Evolutionary conservation across 2,329 filamentous ascomycete genomes (phyloP), one percentile per base, ranked within the genome.

Genomic region (Nemania diffusa): DNA sequence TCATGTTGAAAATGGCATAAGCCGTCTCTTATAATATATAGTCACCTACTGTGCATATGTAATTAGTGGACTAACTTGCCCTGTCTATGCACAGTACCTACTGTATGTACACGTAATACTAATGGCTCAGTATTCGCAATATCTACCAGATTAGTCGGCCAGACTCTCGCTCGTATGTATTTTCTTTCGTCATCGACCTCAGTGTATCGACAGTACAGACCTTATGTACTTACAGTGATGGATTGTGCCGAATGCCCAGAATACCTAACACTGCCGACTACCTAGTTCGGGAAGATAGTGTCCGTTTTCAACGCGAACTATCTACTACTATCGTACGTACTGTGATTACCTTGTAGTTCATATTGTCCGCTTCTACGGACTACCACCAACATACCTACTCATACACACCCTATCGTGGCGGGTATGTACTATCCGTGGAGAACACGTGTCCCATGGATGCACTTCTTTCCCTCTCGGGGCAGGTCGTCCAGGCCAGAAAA

Each of bases 371-470:
- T 20, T 48, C 22, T 48, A 48, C 40, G n/a, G n/a, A n/a, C n/a
- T n/a, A n/a, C n/a, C n/a, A n/a, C n/a, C n/a, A n/a, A n/a, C n/a
- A n/a, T 46, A 15, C 42, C 8, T 46, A 46, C 17, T 22, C 9
- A 17, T n/a, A 44, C 40, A 44, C 17, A 40, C 37, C 17, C 15
- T 15, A 27, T n/a, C 37, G 42, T 29, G 53, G 46, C 58, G 64
- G 46, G 6, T 58, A 62, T 61, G 44, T 40, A 53, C 22, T 13
- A 37, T 48, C 50, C 60, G 60, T 59, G 55, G 55, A 60, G 55
- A 59, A 68, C 53, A 68, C 62, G 65, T 65, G 62, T 62, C 40
- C 22, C 22, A 50, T 29, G 40, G 24, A 51, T 51, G 53, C 27
- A 51, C 26, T 44, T 66, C 58, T 62, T 56, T 68, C 58, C 66